A percentile compares a stretch with the other conserved stretches of the same genome.
These are phyloP conservation scores for Houttuynia cordata DNA, from an alignment of 164 flowering plant genomes.

Conservation along the genomic window DNA sequence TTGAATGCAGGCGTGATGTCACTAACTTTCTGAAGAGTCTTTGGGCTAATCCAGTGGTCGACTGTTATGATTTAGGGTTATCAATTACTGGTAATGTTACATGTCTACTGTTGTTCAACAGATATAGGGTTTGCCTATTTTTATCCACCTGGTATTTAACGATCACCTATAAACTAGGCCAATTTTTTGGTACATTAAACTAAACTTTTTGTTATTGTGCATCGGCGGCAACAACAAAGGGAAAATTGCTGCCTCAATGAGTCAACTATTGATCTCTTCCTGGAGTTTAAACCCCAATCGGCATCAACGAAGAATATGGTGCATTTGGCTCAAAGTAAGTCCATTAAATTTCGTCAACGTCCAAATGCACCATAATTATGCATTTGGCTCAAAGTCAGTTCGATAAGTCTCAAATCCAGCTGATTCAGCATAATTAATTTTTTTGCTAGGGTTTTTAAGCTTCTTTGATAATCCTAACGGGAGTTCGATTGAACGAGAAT, in stretches of 20 bases:
- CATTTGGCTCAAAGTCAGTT: too few species aligned
- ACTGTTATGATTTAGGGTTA: slow-evolving; percentile 44
- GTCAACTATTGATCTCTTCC: slow-evolving; percentile 43
- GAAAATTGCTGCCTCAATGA: slow-evolving; percentile 58
- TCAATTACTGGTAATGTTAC: slow-evolving; percentile 17
- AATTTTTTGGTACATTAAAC: background rate
- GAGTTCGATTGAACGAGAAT: too few species aligned
- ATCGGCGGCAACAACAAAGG: slow-evolving; percentile 14
- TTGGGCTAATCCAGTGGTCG: slow-evolving; percentile 40
- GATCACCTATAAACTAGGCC: background rate
- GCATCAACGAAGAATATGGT: slow-evolving; percentile 66
- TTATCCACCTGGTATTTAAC: background rate
- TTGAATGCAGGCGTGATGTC: slow-evolving; percentile 25
- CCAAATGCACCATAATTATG: too few species aligned
- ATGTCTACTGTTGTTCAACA: background rate
- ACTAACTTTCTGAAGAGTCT: slow-evolving; percentile 27
- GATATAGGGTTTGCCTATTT: background rate
- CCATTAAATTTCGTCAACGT: background rate
- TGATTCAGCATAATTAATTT: too few species aligned
- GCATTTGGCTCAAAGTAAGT: slow-evolving; percentile 67
- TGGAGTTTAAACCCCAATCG: slow-evolving; percentile 53
- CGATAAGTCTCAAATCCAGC: too few species aligned
- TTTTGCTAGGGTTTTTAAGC: too few species aligned
- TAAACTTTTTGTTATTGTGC: too few species aligned
- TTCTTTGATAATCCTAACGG: too few species aligned